Conservation (phyloP, 2,329 filamentous ascomycete genomes). For the Colletotrichum ledebouriae region DNA sequence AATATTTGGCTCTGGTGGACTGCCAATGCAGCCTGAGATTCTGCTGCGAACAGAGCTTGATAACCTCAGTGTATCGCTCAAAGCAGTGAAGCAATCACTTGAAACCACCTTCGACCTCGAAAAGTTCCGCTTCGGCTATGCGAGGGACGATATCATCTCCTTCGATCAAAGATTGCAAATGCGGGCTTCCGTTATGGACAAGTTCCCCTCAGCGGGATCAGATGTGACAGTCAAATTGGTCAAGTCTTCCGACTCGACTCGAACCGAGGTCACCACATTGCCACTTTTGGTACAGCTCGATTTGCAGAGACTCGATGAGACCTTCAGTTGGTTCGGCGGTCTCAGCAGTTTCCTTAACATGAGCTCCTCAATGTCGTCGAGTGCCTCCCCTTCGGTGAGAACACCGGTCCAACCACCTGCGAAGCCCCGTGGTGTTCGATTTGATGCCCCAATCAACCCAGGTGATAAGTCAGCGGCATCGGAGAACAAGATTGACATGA, state of each 20-base stretch:
- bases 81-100: constrained; percentile 47
- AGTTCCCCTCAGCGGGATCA: constrained; percentile 68
- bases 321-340: constrained; percentile 89
- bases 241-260: constrained; percentile 59
- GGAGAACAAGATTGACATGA: constrained; percentile 79
- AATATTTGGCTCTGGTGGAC: constrained; percentile 56
- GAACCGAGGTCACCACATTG: constrained; percentile 79
- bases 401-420: constrained; percentile 53
- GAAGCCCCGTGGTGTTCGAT: constrained; percentile 70
- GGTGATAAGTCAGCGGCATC: constrained; percentile 61
- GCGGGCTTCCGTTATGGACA: constrained; percentile 70
- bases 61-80: constrained; percentile 55
- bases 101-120: constrained; percentile 62
- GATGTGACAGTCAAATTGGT: constrained; percentile 69
- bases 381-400: constrained; percentile 65
- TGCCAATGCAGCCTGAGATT: constrained; percentile 62
- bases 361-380: constrained; percentile 85
- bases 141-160: constrained; percentile 72
- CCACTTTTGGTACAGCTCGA: constrained; percentile 84
- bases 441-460: constrained; percentile 65
- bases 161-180: constrained; percentile 71
- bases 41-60: constrained; percentile 65
- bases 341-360: constrained; percentile 92
- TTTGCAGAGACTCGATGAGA: constrained; percentile 85
- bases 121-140: constrained; percentile 74